Evolutionary conservation across 768 basidiomycete species (phyloP), one percentile per base, ranked within the genome.

Genomic region (Pleurotus giganteus): DNA sequence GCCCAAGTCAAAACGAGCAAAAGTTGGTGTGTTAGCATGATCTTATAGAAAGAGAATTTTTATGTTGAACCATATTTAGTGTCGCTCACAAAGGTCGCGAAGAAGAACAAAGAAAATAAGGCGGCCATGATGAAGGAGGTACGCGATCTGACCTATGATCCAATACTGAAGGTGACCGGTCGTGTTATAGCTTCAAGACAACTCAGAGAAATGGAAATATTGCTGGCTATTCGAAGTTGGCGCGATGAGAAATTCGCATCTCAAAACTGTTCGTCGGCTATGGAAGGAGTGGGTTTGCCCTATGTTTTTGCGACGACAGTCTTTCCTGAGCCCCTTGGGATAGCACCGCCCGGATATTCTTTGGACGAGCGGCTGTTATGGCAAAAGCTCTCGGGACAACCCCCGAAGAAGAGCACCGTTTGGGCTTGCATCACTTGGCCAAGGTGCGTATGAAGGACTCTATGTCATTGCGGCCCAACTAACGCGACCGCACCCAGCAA

Each of bases 181-280:
- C 13, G 23, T 49, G 11, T 41, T 17, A 53, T 63, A 94, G 92
- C 75, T 98, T 52, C 89, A 92, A 76, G 79, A 79, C 65, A 85
- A 86, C 66, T 75, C 86, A 19, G 93, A 95, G 61, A 90, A 92
- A 74, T 98, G 91, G 87, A 83, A 83, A 65, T 95, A 97, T 70
- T 89, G 92, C 73, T 99, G 94, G 92, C 67, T 98, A 34, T 97
- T 99, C 67, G 86, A 89, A 62, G 92, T 98, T 4, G 95, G 94
- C 13, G 85, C 94, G 61, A 96, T 98, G 94, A 80, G 97, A 57
- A 98, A 96, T 73, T 76, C 94, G 24, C 89, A 93, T 71, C 74
- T 99, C 34, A 95, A 98, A 78, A 94, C 92, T 49, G 91, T 98
- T 44, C 82, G 97, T 60, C 86, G 85, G 57, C 76, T 90, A 59